These are phyloP conservation scores for Reutealis trisperma DNA, from an alignment of 345 rosid species.

Conservation along the genomic window DNA sequence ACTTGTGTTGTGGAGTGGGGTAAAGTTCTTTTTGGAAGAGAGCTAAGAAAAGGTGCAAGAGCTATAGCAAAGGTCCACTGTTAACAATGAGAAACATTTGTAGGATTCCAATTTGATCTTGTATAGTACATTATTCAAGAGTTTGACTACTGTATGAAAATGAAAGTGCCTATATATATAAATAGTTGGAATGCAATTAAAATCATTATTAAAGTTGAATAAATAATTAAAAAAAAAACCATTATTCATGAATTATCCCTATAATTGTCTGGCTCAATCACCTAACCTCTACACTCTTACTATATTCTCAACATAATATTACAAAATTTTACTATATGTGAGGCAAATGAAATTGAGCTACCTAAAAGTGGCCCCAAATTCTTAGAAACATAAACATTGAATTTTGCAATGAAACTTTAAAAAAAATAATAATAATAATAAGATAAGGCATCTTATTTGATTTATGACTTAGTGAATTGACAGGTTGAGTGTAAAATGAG, in stretches of 20 bases:
- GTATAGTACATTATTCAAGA: slow-evolving; percentile 2
- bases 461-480: neutral
- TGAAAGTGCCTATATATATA: neutral
- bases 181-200: no score
- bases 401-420: neutral
- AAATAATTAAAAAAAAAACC: neutral
- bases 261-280: neutral
- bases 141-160: slow-evolving; percentile 20
- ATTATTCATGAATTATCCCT: neutral
- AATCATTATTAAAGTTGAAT: neutral
- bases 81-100: slow-evolving; percentile 7
- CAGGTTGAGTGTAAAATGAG: neutral
- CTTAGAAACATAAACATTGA: neutral
- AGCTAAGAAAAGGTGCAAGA: neutral
- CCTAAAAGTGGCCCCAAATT: neutral
- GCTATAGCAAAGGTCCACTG: neutral
- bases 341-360: neutral
- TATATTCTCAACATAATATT: no score
- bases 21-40: slow-evolving; percentile 7
- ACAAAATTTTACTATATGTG: neutral
- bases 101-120: slow-evolving; percentile 6
- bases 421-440: neutral
- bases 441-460: slow-evolving; percentile 1
- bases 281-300: neutral
- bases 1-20: neutral